phyloP scores from a whole-genome alignment of 495 filamentous ascomycete genomes.

The Penicillium fimorum region DNA sequence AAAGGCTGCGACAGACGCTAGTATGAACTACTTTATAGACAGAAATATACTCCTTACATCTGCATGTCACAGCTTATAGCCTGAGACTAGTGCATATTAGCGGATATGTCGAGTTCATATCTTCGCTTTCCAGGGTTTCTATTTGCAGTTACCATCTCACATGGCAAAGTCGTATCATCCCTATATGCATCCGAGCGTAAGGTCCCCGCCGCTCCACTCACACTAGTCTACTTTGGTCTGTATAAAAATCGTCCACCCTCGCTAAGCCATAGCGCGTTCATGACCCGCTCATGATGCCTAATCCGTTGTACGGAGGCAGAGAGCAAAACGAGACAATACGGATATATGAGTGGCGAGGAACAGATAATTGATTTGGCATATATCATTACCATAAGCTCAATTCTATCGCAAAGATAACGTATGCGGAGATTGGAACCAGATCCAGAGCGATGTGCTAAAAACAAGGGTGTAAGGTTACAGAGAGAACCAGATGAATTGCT shows the following conservation, averaged over 20 bases:
- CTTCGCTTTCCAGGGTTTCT: slow-evolving; percentile 34
- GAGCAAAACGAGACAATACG: not conserved
- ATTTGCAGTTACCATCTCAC: slow-evolving; percentile 28
- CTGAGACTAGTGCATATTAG: not conserved
- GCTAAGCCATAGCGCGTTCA: not conserved
- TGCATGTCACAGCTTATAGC: slow-evolving; percentile 3
- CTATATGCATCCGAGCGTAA: not conserved
- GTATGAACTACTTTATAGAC: not conserved
- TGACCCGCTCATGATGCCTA: not conserved
- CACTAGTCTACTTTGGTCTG: not conserved
- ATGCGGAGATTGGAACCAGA: slow-evolving; percentile 23
- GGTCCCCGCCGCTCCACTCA: slow-evolving; percentile 1
- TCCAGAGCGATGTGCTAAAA: not conserved
- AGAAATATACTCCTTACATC: not conserved
- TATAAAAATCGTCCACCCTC: not conserved
- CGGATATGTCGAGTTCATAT: slow-evolving; percentile 35
- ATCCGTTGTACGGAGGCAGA: not conserved
- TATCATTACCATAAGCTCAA: slow-evolving; percentile 8
- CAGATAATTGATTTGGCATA: slow-evolving; percentile 1
- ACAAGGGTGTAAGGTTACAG: not conserved
- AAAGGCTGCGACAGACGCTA: not conserved
- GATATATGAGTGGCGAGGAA: not conserved
- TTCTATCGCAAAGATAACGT: slow-evolving; percentile 6
- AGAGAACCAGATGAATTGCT: not conserved
- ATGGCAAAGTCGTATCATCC: not conserved